Percentiles rank a stretch among this genome's conserved stretches.
Conservation (phyloP, 495 filamentous ascomycete species). For the Xylaria scruposa region DNA sequence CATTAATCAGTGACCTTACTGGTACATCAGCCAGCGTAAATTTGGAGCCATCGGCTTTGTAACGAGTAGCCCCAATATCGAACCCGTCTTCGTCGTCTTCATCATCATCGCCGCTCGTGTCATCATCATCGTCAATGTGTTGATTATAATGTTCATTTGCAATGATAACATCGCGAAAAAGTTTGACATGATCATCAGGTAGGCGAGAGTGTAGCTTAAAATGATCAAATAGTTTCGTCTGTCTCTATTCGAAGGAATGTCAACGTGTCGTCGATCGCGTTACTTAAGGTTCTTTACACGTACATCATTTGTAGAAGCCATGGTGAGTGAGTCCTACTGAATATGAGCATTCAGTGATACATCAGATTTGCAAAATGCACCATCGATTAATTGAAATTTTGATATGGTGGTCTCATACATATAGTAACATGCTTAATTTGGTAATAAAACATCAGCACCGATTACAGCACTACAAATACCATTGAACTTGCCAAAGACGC, state of each 20-base stretch:
- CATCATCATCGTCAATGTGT: background rate
- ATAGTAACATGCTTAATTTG: too few relatives aligned
- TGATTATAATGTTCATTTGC: background rate
- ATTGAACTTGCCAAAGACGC: too few relatives aligned
- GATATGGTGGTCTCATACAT: too few relatives aligned
- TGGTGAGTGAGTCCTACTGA: background rate
- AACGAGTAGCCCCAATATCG: background rate
- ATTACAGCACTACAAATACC: too few relatives aligned
- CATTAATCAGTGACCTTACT: background rate
- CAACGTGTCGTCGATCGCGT: background rate
- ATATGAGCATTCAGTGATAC: too few relatives aligned
- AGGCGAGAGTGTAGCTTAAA: slow-evolving; percentile 3
- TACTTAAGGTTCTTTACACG: background rate
- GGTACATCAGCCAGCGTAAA: slow-evolving; percentile 16
- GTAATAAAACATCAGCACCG: too few relatives aligned
- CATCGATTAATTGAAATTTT: too few relatives aligned
- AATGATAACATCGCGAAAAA: background rate
- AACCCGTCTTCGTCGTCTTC: background rate
- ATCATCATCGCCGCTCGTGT: background rate
- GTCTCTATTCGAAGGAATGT: background rate
- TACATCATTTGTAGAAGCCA: background rate
- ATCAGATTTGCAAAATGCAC: too few relatives aligned
- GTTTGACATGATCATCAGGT: background rate
- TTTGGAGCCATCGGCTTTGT: background rate
- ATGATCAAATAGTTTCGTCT: background rate